These are phyloP conservation scores for Hyphopichia burtonii DNA, from an alignment of 1,139 yeast species.

Conservation along the genomic window DNA sequence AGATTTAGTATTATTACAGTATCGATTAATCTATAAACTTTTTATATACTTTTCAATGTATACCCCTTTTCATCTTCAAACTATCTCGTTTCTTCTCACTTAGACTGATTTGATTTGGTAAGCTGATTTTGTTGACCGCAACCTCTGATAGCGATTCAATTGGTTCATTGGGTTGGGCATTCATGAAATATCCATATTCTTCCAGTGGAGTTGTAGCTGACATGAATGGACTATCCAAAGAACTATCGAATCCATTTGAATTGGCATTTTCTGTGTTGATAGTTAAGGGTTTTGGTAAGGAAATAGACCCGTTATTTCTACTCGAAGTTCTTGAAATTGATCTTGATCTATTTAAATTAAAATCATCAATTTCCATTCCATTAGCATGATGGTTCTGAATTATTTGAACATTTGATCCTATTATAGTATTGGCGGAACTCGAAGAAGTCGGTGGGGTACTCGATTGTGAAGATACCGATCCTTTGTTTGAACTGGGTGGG, in stretches of 20 bases:
- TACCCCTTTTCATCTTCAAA: constrained; percentile 48
- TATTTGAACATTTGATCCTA: constrained; percentile 9
- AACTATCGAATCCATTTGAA: constrained; percentile 26
- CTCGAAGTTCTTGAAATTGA: constrained; percentile 26
- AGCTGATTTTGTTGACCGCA: constrained; percentile 14
- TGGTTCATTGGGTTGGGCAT: constrained; percentile 17
- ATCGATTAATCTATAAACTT: too few species aligned
- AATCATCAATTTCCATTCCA: constrained; percentile 23
- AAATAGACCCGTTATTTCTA: constrained; percentile 9
- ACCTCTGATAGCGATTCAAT: constrained; percentile 9
- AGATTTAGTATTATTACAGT: too few species aligned
- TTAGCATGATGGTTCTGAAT: constrained; percentile 12
- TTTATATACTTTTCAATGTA: constrained; percentile 22
- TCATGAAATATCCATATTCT: constrained; percentile 30
- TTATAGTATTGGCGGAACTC: constrained; percentile 1
- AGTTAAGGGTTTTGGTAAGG: constrained; percentile 36
- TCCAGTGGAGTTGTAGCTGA: constrained; percentile 43
- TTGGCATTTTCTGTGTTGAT: constrained; percentile 41
- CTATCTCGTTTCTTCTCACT: constrained; percentile 51
- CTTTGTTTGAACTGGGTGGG: constrained; percentile 41
- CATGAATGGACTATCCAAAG: constrained; percentile 46
- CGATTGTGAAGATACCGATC: constrained; percentile 25
- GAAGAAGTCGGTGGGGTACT: constrained; percentile 19
- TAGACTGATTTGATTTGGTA: constrained; percentile 33
- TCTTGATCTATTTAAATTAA: constrained; percentile 24